Conservation (phyloP, 2,329 filamentous ascomycete species). For the Geosmithia morbida region DNA sequence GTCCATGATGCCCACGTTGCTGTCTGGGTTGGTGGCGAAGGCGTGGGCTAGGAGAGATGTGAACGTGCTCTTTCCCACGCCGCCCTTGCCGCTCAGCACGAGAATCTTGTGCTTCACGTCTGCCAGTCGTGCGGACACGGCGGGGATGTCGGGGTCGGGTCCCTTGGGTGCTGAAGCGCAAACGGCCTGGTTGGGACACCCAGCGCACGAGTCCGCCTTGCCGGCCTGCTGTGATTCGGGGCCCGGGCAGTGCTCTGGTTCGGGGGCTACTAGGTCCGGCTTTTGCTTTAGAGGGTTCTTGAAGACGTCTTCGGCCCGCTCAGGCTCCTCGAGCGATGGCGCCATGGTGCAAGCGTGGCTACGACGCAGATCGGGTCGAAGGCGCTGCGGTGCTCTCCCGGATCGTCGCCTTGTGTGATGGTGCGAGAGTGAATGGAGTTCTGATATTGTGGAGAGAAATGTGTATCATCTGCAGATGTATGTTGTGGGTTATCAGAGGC, state of each 20-base stretch:
- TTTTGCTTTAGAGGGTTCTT: constrained; percentile 62
- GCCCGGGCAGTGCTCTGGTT: constrained; percentile 93
- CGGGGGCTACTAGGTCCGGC: constrained; percentile 79
- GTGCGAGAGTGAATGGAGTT: background rate
- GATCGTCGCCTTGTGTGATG: background rate
- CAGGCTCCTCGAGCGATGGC: constrained; percentile 63
- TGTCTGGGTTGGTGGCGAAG: constrained; percentile 68
- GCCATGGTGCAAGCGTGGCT: constrained; percentile 42
- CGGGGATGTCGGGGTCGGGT: constrained; percentile 81
- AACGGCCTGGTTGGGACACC: constrained; percentile 90
- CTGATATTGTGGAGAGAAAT: background rate
- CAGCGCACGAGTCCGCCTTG: constrained; percentile 71
- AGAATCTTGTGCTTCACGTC: constrained; percentile 85
- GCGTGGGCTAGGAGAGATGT: constrained; percentile 78
- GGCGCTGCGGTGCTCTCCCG: background rate
- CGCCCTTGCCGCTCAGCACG: constrained; percentile 86
- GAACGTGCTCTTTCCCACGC: constrained; percentile 93
- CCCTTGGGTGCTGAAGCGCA: constrained; percentile 91
- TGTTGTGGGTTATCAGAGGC: background rate
- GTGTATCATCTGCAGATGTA: background rate
- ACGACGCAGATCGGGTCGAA: too few species aligned
- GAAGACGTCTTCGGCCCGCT: constrained; percentile 49
- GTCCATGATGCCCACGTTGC: constrained; percentile 87
- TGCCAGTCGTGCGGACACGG: constrained; percentile 72
- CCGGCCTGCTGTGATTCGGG: constrained; percentile 63